These are phyloP conservation scores for Chrysanthemum seticuspe DNA, from an alignment of 129 eudicot species.

Conservation along the genomic window DNA sequence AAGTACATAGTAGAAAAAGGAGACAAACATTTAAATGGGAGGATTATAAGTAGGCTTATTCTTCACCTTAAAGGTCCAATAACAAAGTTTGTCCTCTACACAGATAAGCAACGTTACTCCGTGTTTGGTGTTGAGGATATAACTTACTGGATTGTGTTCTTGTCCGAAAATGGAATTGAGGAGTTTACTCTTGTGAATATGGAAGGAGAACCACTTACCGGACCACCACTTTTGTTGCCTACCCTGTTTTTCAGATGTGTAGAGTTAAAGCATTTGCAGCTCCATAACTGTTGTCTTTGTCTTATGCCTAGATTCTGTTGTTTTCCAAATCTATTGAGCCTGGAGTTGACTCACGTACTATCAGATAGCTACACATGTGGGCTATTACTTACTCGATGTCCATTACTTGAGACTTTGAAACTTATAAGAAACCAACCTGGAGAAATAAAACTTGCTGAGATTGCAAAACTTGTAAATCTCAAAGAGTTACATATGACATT, in stretches of 20 bases:
- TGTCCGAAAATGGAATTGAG: conserved; percentile 3
- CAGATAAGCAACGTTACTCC: not conserved
- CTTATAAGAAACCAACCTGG: not conserved
- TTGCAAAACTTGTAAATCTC: conserved; percentile 20
- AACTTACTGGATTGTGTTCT: not conserved
- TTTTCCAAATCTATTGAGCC: conserved; percentile 22
- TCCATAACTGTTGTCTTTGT: not conserved
- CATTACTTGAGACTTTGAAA: conserved; percentile 13
- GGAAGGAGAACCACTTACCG: too few species aligned
- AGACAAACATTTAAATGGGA: too few species aligned
- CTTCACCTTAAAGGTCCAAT: conserved; percentile 10
- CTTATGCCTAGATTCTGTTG: not conserved
- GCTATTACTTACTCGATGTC: not conserved
- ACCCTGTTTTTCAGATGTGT: conserved; percentile 19
- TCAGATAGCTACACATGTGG: not conserved
- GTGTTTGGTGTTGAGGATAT: not conserved
- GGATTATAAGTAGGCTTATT: not conserved
- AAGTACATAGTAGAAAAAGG: not conserved
- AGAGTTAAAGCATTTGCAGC: conserved; percentile 16
- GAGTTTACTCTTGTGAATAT: not conserved
- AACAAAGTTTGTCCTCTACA: conserved; percentile 12
- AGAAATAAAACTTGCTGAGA: not conserved
- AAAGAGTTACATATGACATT: conserved; percentile 5
- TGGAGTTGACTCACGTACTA: not conserved
- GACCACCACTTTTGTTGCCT: not conserved